Evolutionary conservation across 306 rosid genomes (phyloP), one percentile per base, ranked within the genome.

Genomic region (Elaeagnus macrophylla): DNA sequence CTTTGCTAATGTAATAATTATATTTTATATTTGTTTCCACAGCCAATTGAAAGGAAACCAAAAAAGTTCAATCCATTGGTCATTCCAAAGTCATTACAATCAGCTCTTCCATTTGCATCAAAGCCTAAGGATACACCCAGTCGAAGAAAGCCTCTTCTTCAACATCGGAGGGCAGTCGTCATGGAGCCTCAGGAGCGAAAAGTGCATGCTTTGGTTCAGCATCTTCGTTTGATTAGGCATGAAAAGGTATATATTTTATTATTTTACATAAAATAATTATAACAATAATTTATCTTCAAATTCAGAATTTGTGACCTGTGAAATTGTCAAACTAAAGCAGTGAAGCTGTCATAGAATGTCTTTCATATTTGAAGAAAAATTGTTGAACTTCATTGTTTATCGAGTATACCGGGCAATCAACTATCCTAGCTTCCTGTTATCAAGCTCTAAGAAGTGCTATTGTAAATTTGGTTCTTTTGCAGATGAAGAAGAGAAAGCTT

Each of bases 21-120:
- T 45, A 32, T 46, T 35, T 35, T 66, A 48, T 59, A 44, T 46
- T 46, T 32, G 12, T 12, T 42, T 53, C 58, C 36, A 52, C 81
- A 91, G 96, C 77, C 81, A 67, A 76, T 84, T 66, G 99, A 82
- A 78, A 84, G 99, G 68, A 83, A 72, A 57, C 76, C 56, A 35
- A 83, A 64, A 53, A 87, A 82, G 78, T 86, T 77, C 82, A 91
- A 91, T 62, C 89, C 96, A 1, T 35, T 91, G 87, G 95, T 91
- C 67, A 61, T 91, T 68, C 93, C 99, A 15, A 86, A 80, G 77
- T 69, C 86, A 18, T 37, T 91, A 51, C 82, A 82, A 54, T 80
- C 67, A 39, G 60, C 64, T 47, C 85, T 91, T 45, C 99, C 99
- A 25, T 91, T 87, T 69, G 74, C 54, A 53, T 72, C 95, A 51